These are phyloP conservation scores for Rossbeevera mucosa DNA, from an alignment of 768 basidiomycete species.

Conservation along the genomic window DNA sequence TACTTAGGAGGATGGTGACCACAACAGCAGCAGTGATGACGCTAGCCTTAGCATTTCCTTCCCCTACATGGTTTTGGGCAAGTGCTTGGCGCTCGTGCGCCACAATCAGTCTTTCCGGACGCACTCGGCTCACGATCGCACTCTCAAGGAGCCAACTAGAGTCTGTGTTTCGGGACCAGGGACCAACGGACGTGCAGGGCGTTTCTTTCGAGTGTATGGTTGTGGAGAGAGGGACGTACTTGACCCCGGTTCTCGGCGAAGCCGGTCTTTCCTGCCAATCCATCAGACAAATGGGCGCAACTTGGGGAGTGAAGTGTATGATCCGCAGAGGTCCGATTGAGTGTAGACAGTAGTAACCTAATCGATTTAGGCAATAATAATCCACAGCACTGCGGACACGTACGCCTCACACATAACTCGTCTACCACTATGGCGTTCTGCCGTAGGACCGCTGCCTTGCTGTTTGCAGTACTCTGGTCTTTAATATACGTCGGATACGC, in stretches of 20 bases:
- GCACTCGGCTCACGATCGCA: background rate
- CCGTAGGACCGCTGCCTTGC: constrained; percentile 23
- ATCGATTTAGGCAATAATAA: background rate
- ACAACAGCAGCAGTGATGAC: background rate
- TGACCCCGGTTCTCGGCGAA: background rate
- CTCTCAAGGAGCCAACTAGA: background rate
- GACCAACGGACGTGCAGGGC: no score
- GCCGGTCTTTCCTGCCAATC: background rate
- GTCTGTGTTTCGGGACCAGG: background rate
- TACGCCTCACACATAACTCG: constrained; percentile 6
- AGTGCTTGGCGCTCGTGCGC: background rate
- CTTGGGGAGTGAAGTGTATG: background rate
- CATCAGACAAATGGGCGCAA: background rate
- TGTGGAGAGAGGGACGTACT: no score
- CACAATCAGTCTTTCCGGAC: background rate
- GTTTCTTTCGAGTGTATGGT: no score
- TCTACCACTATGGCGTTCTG: constrained; percentile 25
- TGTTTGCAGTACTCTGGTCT: constrained; percentile 25
- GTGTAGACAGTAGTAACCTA: no score
- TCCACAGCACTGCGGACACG: constrained; percentile 12
- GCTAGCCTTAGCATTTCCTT: background rate
- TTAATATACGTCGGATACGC: constrained; percentile 19
- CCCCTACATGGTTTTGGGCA: background rate
- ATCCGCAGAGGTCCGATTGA: background rate
- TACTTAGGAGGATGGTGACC: background rate